Evolutionary conservation across 306 rosid species (phyloP).

Genomic region (Glycine tomentella): DNA sequence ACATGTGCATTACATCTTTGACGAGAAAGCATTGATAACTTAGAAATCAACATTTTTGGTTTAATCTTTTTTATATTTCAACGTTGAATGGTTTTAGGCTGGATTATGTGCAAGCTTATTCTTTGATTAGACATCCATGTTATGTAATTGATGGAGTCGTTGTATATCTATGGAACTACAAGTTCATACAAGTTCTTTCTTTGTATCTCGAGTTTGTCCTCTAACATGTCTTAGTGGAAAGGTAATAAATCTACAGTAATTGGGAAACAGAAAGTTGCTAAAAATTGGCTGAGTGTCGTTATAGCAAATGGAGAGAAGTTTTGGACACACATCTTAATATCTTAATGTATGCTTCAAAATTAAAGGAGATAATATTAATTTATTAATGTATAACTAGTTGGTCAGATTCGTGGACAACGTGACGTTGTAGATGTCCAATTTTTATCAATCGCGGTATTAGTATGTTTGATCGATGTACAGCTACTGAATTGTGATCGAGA

Average conservation of each 20-base stretch:
- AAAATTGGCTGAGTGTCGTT: neutral
- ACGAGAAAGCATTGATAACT: slow-evolving; percentile 38
- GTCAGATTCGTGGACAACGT: neutral
- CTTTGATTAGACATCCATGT: slow-evolving; percentile 38
- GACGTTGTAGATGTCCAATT: neutral
- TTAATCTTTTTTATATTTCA: neutral
- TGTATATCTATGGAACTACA: slow-evolving; percentile 28
- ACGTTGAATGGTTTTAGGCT: slow-evolving; percentile 1
- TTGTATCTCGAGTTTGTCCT: slow-evolving; percentile 6
- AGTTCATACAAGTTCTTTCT: slow-evolving; percentile 34
- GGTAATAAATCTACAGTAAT: slow-evolving; percentile 1
- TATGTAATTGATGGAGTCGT: slow-evolving; percentile 37
- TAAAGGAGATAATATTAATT: neutral
- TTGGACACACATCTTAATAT: neutral
- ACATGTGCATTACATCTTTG: slow-evolving; percentile 22
- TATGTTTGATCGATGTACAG: neutral
- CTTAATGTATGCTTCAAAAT: neutral
- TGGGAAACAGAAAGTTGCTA: neutral
- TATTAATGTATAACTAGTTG: too few relatives aligned
- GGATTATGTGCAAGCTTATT: slow-evolving; percentile 38
- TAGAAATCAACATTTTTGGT: slow-evolving; percentile 20
- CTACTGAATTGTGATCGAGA: neutral
- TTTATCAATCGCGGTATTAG: neutral
- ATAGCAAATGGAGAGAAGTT: slow-evolving; percentile 4
- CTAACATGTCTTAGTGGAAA: slow-evolving; percentile 9